Percentiles rank a stretch among this genome's conserved stretches.
These are phyloP conservation scores for Ligustrum vulgare DNA, from an alignment of 257 asterid genomes.

Conservation along the genomic window DNA sequence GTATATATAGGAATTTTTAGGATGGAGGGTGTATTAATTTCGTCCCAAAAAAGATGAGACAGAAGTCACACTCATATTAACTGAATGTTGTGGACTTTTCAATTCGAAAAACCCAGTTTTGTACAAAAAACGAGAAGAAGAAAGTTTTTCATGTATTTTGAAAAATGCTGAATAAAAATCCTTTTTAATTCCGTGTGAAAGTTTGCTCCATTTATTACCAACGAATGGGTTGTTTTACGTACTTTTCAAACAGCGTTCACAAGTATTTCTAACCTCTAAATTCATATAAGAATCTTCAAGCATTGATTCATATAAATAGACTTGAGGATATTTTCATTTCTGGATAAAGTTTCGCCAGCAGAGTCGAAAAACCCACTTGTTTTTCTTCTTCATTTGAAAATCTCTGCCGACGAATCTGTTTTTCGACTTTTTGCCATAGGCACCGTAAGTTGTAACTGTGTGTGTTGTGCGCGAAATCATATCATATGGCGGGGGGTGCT, in stretches of 20 bases:
- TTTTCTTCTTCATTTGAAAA: neutral
- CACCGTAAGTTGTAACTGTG: no score
- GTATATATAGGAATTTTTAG: no score
- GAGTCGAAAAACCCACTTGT: neutral
- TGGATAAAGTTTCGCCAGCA: neutral
- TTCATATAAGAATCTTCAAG: neutral
- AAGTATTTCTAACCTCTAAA: neutral
- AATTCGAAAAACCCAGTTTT: neutral
- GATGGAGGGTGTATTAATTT: no score
- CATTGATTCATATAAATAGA: neutral
- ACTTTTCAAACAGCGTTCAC: neutral
- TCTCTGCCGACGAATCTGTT: slow-evolving; percentile 15
- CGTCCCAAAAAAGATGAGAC: neutral
- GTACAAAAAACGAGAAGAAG: neutral
- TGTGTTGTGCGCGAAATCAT: neutral
- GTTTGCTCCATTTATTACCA: slow-evolving; percentile 16
- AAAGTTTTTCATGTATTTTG: neutral
- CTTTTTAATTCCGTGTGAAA: neutral
- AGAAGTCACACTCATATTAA: neutral
- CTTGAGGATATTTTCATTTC: neutral
- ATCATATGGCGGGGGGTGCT: slow-evolving; percentile 45
- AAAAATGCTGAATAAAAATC: no score
- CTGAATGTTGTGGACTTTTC: neutral
- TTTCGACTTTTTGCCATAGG: neutral
- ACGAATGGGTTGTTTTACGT: neutral